Conservation (phyloP, 371 early-diverging fungal species). For the Mycotypha africana region DNA sequence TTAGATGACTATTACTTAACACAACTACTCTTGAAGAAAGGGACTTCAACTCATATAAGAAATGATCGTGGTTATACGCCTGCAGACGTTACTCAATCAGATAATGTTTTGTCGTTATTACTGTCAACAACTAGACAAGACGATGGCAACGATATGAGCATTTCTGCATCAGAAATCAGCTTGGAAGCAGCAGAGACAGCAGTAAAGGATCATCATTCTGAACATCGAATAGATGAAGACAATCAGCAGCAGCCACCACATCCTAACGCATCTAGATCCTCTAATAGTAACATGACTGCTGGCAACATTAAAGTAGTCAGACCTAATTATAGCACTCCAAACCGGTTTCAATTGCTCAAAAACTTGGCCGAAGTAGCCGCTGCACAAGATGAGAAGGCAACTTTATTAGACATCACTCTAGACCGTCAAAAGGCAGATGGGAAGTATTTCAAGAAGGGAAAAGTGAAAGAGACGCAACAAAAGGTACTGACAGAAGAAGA, state of each 20-base stretch:
- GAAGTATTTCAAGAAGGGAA: constrained; percentile 17
- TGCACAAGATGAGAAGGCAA: neutral
- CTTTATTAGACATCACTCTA: neutral
- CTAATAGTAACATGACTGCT: no score
- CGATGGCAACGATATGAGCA: no score
- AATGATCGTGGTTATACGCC: constrained; percentile 23
- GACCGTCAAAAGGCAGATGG: constrained; percentile 9
- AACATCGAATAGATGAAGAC: neutral
- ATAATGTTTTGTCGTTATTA: no score
- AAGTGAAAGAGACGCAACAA: constrained; percentile 20
- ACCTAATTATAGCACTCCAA: constrained; percentile 20
- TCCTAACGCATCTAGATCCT: no score
- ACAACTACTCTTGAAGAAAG: constrained; percentile 12
- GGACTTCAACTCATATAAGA: constrained; percentile 9
- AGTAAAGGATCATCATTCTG: neutral
- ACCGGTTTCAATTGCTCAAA: constrained; percentile 16
- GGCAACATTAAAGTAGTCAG: constrained; percentile 3
- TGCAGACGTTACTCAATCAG: constrained; percentile 5
- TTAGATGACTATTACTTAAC: constrained; percentile 2
- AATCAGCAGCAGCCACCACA: neutral
- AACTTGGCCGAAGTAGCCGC: constrained; percentile 16
- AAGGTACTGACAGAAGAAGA: constrained; percentile 20
- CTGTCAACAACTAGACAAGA: no score
- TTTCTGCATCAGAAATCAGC: no score
- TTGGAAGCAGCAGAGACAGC: no score